A percentile compares a stretch with the other conserved stretches of the same genome.
Conservation (phyloP, 345 rosid species). For the Balakata baccata region DNA sequence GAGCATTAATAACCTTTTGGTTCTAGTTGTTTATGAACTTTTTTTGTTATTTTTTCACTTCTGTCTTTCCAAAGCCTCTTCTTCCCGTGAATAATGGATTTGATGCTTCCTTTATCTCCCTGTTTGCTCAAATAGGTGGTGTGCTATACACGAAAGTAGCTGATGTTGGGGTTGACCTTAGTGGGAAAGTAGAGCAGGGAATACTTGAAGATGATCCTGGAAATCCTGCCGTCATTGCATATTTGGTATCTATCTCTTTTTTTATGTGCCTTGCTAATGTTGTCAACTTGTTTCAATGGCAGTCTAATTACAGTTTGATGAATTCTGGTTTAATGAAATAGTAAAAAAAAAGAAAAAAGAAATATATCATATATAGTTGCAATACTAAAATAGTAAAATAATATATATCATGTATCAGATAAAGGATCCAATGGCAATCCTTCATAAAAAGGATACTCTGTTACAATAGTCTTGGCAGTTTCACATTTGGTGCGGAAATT, state of each 20-base stretch:
- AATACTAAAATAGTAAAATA: no score
- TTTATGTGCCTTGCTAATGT: conserved; percentile 4
- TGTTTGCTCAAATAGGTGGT: conserved; percentile 99
- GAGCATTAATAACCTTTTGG: neutral
- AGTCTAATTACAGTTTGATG: neutral
- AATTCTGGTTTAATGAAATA: neutral
- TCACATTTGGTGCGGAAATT: conserved; percentile 83
- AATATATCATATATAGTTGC: neutral
- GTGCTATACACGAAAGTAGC: conserved; percentile 99
- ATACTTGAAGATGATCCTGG: conserved; percentile 99
- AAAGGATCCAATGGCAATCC: conserved; percentile 96
- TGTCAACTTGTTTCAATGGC: neutral
- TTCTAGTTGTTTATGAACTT: neutral
- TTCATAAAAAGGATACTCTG: conserved; percentile 96
- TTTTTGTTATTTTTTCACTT: conserved; percentile 21
- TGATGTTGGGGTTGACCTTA: conserved; percentile 99
- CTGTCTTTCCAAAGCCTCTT: conserved; percentile 74
- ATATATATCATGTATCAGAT: conserved; percentile 57
- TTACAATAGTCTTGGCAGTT: conserved; percentile 82
- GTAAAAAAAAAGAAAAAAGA: neutral
- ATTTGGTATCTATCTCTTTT: conserved; percentile 57
- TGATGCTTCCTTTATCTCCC: conserved; percentile 98
- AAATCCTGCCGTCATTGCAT: conserved; percentile 97
- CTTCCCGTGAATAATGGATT: conserved; percentile 97
- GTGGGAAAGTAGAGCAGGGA: conserved; percentile 99